Evolutionary conservation across 768 basidiomycete genomes (phyloP), one percentile per base, ranked within the genome.

Genomic region (Coprinopsis strossmayeri): DNA sequence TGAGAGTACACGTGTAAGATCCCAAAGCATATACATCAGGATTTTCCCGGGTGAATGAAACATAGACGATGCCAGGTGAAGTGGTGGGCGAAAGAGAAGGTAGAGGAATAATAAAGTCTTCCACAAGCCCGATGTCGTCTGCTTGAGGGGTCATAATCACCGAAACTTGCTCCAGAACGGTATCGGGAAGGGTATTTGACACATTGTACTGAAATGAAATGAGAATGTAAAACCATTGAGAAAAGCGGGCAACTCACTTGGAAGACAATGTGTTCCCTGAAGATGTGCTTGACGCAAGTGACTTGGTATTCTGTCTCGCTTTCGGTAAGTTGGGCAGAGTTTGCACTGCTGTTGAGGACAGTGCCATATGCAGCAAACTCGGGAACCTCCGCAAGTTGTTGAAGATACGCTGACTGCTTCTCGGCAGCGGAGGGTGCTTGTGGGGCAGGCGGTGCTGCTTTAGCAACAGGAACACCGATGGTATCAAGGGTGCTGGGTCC

Each of bases 281-380:
- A 99, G 50, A 97, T 80, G 64, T 99, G 96, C 70, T 97, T 98
- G 66, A 96, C 90, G 57, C 90, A 91, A 9, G 87, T 82, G 40
- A 97, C 95, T 61, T 96, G 92, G 62, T 98, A 99, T 68, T 98
- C 96, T 3, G 93, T 98, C 69, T 97, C 96, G 59, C 80, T 87
- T 69, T 99, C 96, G 12, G 96, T 98, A 50, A 98, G 81, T 53
- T 86, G 88, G 20, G 76, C 68, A 10, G 87, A 83, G 56, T 82
- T 89, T 30, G 77, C 54, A 54, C 81, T 89, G 74, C 91, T 97
- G 68, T 85, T 91, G 61, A 94, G 73, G 44, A 96, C 81, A 42
- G 86, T 65, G 9, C 96, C 96, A 64, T 95, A 98, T 5, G 74
- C 69, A 3, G 77, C 78, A 51, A 99, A 79, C 59, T 97, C 90